These are phyloP conservation scores for Diaporthe caulivora DNA, from an alignment of 2,329 filamentous ascomycete species.

Conservation along the genomic window DNA sequence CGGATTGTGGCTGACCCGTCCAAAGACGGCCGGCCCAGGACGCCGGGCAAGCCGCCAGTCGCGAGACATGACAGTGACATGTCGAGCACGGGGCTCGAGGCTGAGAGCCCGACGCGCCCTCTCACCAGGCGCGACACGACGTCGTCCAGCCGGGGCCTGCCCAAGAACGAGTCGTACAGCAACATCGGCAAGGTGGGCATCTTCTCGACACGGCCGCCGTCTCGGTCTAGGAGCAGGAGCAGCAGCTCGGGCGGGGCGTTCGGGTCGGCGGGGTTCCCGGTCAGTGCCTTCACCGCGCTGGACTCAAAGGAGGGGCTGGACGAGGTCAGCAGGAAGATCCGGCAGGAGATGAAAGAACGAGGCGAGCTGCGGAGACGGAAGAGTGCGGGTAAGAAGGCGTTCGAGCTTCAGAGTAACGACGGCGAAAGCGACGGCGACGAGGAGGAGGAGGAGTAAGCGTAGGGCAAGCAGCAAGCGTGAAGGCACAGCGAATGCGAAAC, in stretches of 20 bases:
- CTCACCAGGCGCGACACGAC: conserved; percentile 64
- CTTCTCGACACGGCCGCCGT: conserved; percentile 90
- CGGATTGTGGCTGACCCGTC: conserved; percentile 74
- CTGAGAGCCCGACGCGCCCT: conserved; percentile 47
- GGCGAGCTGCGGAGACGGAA: conserved; percentile 71
- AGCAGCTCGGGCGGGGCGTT: conserved; percentile 75
- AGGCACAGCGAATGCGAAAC: conserved; percentile 12
- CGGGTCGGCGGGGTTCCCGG: conserved; percentile 71
- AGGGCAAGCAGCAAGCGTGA: conserved; percentile 56
- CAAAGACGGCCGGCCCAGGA: conserved; percentile 47
- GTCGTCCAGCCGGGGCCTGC: conserved; percentile 67
- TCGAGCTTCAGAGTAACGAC: conserved; percentile 52
- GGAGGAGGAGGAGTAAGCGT: conserved; percentile 57
- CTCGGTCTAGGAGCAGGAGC: conserved; percentile 79
- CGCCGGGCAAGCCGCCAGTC: conserved; percentile 43
- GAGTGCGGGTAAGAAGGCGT: conserved; percentile 56
- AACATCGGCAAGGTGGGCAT: conserved; percentile 90
- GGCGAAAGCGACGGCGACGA: conserved; percentile 55
- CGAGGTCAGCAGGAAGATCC: conserved; percentile 86
- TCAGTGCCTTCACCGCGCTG: conserved; percentile 77
- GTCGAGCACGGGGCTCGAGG: conserved; percentile 54
- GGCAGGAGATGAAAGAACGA: conserved; percentile 86
- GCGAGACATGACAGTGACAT: conserved; percentile 62
- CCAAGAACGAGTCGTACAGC: conserved; percentile 92
- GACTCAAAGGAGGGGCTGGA: conserved; percentile 80